Conservation (phyloP, 495 filamentous ascomycete genomes). For the Parathielavia hyrcaniae region DNA sequence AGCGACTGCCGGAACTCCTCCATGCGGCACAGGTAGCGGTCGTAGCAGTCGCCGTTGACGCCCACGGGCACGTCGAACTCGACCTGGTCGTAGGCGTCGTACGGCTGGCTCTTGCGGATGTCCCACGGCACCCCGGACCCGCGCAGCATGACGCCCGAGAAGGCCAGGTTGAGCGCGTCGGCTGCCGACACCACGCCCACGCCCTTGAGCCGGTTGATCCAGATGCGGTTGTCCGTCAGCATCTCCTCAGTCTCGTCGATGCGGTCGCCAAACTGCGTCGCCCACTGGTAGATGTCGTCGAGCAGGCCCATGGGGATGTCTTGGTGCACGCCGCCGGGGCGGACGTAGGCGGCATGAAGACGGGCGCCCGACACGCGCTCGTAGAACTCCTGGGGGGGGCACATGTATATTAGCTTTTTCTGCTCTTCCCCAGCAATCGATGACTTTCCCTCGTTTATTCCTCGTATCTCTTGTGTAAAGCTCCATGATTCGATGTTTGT, state of each 20-base stretch:
- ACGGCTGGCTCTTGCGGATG: conserved; percentile 88
- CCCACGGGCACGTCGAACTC: conserved; percentile 98
- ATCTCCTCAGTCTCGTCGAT: conserved; percentile 99
- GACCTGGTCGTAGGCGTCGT: conserved; percentile 95
- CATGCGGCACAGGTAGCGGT: conserved; percentile 98
- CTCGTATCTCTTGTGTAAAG: not conserved
- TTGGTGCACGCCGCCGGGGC: conserved; percentile 92
- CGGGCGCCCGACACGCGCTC: conserved; percentile 97
- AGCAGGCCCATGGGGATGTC: conserved; percentile 92
- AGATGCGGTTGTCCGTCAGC: conserved; percentile 98
- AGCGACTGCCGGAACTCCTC: conserved; percentile 98
- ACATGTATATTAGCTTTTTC: conserved; percentile 24
- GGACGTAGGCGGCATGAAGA: conserved; percentile 96
- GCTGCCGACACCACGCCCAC: conserved; percentile 86
- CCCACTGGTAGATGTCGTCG: conserved; percentile 99
- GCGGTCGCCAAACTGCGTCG: conserved; percentile 97
- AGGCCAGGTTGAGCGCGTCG: conserved; percentile 90
- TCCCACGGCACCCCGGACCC: conserved; percentile 98
- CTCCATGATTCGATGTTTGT: not conserved
- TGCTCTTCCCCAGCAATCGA: conserved; percentile 1
- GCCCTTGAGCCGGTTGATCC: conserved; percentile 85
- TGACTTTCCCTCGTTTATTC: not conserved
- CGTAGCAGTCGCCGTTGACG: conserved; percentile 97
- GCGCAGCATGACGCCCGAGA: conserved; percentile 96
- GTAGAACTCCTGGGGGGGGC: conserved; percentile 83